Conservation (phyloP, 768 basidiomycete species). For the Neoboletus magnificus region DNA sequence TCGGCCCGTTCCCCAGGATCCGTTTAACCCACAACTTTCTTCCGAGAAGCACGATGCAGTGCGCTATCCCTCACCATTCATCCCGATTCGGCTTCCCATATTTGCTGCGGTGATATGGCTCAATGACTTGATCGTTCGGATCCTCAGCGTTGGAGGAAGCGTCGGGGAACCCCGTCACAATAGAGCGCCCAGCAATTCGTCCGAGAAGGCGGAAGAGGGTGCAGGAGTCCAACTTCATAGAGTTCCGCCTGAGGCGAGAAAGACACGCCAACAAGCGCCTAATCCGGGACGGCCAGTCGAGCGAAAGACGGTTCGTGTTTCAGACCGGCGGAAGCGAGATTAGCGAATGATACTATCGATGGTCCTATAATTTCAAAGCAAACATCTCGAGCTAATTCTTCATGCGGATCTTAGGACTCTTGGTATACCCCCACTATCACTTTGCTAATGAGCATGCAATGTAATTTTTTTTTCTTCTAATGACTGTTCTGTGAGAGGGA, state of each 20-base stretch:
- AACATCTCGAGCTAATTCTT: slow-evolving; percentile 12
- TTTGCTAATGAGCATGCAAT: slow-evolving; percentile 10
- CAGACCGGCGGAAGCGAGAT: slow-evolving; percentile 46
- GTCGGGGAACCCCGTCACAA: slow-evolving; percentile 18
- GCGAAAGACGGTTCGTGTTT: slow-evolving; percentile 26
- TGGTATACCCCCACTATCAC: slow-evolving; percentile 15
- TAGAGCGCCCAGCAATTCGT: slow-evolving; percentile 43
- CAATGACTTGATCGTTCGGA: slow-evolving; percentile 64
- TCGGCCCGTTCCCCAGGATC: slow-evolving; percentile 69
- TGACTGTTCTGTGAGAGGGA: background rate
- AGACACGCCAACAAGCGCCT: slow-evolving; percentile 7
- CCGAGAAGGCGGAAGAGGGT: slow-evolving; percentile 64
- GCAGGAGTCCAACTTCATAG: slow-evolving; percentile 32
- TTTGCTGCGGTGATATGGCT: slow-evolving; percentile 72
- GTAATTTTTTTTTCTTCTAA: slow-evolving; percentile 1
- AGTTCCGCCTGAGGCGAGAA: slow-evolving; percentile 7
- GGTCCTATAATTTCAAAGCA: slow-evolving; percentile 7
- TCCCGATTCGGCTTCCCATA: slow-evolving; percentile 78
- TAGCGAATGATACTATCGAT: slow-evolving; percentile 22
- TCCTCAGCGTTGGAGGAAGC: slow-evolving; percentile 55
- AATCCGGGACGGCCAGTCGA: slow-evolving; percentile 8
- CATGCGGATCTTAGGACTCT: slow-evolving; percentile 6
- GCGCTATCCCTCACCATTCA: slow-evolving; percentile 68
- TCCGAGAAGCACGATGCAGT: slow-evolving; percentile 38
- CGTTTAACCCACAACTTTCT: slow-evolving; percentile 56